A percentile compares a stretch with the other conserved stretches of the same genome.
These are phyloP conservation scores for Apiospora koreana DNA, from an alignment of 2,329 filamentous ascomycete species.

Conservation along the genomic window DNA sequence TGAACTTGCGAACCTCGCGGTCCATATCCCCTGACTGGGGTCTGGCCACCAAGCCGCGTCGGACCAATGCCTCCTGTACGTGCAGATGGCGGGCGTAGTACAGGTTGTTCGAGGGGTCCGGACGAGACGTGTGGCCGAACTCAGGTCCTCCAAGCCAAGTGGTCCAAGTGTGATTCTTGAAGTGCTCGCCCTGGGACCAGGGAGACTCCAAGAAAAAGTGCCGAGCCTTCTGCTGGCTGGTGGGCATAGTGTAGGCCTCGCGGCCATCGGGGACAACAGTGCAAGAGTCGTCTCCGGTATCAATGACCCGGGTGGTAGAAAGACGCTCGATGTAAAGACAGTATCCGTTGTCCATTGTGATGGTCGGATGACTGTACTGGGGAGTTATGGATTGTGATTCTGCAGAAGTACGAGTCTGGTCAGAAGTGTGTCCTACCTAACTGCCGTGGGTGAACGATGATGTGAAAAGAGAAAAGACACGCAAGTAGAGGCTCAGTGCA, in stretches of 20 bases:
- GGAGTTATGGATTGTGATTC: neutral
- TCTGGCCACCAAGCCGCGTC: neutral
- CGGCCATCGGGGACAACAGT: too few species aligned
- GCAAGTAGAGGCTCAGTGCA: too few species aligned
- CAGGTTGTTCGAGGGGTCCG: neutral
- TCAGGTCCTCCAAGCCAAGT: neutral
- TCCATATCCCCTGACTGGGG: slow-evolving; percentile 9
- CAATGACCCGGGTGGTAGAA: neutral
- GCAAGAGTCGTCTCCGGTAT: neutral
- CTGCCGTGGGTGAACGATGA: neutral
- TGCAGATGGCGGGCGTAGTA: neutral
- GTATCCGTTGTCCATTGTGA: neutral
- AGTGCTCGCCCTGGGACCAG: neutral
- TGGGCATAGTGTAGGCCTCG: neutral
- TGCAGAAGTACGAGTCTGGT: neutral
- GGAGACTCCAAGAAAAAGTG: neutral
- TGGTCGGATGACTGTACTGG: neutral
- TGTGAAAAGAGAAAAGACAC: too few species aligned
- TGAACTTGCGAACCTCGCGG: slow-evolving; percentile 24
- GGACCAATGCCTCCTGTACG: neutral
- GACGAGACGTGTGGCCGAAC: neutral
- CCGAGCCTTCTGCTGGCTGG: neutral
- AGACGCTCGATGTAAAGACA: neutral
- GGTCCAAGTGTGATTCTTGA: neutral
- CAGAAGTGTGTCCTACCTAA: neutral